Conservation (phyloP, 768 basidiomycete species). For the Termitomyces sp. region DNA sequence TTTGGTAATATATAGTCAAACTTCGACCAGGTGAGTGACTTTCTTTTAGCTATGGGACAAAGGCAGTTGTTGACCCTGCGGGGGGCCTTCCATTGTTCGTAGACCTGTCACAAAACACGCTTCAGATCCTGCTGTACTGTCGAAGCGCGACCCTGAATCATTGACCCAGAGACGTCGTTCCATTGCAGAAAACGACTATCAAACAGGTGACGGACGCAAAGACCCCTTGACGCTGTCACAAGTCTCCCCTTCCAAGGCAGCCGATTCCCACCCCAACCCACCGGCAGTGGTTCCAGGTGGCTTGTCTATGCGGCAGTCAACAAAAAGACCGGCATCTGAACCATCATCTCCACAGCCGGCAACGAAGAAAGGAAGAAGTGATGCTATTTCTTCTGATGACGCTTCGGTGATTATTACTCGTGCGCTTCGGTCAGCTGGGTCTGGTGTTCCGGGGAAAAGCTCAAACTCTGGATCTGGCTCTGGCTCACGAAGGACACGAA, state of each 20-base stretch:
- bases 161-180: neutral
- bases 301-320: conserved; percentile 36
- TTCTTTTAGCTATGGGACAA: neutral
- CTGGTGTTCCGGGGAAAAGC: neutral
- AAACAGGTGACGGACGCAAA: conserved; percentile 6
- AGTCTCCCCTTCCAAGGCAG: conserved; percentile 36
- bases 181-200: conserved; percentile 1
- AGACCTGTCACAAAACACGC: conserved; percentile 8
- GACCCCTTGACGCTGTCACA: conserved; percentile 41
- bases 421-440: neutral
- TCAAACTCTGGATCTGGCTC: conserved; percentile 9
- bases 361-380: conserved; percentile 10
- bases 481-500: neutral
- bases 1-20: conserved; percentile 45
- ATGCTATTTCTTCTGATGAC: neutral
- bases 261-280: conserved; percentile 5
- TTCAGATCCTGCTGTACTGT: neutral
- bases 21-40: conserved; percentile 37
- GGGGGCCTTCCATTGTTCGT: conserved; percentile 6
- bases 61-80: conserved; percentile 6
- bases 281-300: conserved; percentile 14
- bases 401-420: neutral
- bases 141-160: conserved; percentile 8
- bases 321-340: conserved; percentile 39
- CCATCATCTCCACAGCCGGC: conserved; percentile 4